These are phyloP conservation scores for Pseudogymnoascus verrucosus DNA, from an alignment of 2,329 filamentous ascomycete genomes.

Conservation along the genomic window DNA sequence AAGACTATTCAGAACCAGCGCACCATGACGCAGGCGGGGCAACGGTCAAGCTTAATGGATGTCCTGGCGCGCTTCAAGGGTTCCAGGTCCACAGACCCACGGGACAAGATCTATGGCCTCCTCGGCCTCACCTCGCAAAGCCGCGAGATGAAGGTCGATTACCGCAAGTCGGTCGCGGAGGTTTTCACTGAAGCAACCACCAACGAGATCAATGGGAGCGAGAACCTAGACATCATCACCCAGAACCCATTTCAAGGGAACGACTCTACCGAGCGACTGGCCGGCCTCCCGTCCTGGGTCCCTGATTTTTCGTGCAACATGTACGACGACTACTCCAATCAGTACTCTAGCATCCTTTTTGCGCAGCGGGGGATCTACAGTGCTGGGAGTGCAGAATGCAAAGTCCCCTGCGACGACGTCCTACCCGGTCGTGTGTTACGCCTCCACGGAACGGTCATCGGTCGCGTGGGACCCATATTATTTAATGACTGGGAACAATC, in stretches of 20 bases:
- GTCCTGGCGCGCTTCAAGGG: slow-evolving; percentile 16
- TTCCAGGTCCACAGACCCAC: slow-evolving; percentile 12
- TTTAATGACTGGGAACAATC: not conserved
- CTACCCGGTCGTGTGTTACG: not conserved
- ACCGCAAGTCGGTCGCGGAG: slow-evolving; percentile 9
- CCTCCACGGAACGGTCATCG: not conserved
- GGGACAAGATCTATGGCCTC: slow-evolving; percentile 17
- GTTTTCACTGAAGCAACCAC: slow-evolving; percentile 44
- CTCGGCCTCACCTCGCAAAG: slow-evolving; percentile 13
- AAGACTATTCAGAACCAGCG: slow-evolving; percentile 7
- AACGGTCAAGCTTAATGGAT: slow-evolving; percentile 13
- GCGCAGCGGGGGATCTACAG: slow-evolving; percentile 5
- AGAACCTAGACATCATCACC: slow-evolving; percentile 17
- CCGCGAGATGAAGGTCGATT: slow-evolving; percentile 16
- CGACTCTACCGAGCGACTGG: not conserved
- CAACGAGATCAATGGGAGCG: slow-evolving; percentile 48
- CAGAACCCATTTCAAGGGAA: slow-evolving; percentile 15
- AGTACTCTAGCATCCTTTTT: not conserved
- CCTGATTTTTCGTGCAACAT: not conserved
- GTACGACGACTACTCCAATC: not conserved
- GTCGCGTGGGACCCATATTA: not conserved
- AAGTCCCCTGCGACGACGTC: not conserved
- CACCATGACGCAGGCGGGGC: not conserved
- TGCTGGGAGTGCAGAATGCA: not conserved
- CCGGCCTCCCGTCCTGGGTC: slow-evolving; percentile 5